Base-by-base conservation (phyloP, 2,329 filamentous ascomycete species). In the Capronia americana region DNA sequence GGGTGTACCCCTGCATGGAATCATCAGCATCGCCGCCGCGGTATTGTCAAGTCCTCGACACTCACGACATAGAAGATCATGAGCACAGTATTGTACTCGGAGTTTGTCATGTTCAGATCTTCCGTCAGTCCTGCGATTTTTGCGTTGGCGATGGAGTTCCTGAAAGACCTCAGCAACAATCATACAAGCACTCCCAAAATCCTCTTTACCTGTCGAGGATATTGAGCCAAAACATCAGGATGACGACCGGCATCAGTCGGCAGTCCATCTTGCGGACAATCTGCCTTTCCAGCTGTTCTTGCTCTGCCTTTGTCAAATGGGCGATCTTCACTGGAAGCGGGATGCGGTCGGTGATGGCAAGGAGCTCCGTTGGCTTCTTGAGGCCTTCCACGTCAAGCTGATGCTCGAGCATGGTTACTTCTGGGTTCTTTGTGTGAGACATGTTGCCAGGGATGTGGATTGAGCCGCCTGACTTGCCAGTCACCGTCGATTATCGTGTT, bases 251-350 rank as follows among this genome's bases (percentile, higher is more conserved):
- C 24, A 54, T 28, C 51, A 92, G 65, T 59, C 90, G 84, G 20
- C 83, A 72, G 74, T 93, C 90, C 61, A 92, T 87, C 79, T 92
- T 92, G 71, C 87, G 85, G 76, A 87, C 84, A 72, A 93, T 78
- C 38, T 80, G 83, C 65, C 78, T 81, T 74, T 92, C 88, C 0
- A 86, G 79, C 14, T 75, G 74, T 0, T 75, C 74, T 14, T 87
- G 84, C 65, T 86, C 83, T 44, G 83, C 84, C 26, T 30, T 30
- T 6, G 51, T 20, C 51, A 54, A 32, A 32, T 32, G 30, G 11
- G 30, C 30, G 11, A 32, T 32, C 30, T 32, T 10, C 10, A 2
- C 30, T 32, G 30, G 30, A 11, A 32, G 30, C 6, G 30, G 30
- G 30, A 32, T 32, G 30, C 23, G 46, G 46, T 32, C 30, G 5